Conservation (phyloP, 1,284 basidiomycete genomes). For the Boletus mariae region DNA sequence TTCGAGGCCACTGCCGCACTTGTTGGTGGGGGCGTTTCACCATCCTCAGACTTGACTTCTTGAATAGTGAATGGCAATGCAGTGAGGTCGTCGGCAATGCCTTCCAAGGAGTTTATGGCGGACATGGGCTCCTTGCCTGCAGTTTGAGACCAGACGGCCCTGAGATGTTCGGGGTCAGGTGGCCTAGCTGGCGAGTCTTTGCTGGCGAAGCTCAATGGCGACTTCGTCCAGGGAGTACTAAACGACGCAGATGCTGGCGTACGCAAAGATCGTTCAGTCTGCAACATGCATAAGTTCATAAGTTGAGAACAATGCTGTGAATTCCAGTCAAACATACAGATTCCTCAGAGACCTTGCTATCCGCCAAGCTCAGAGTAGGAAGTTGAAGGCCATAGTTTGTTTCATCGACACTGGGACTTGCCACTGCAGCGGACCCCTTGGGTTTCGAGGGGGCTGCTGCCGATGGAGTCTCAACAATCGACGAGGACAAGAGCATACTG, state of each 20-base stretch:
- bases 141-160: conserved; percentile 79
- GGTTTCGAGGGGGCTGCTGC: conserved; percentile 3
- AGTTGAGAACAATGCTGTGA: conserved; percentile 1
- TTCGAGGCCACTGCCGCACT: conserved; percentile 53
- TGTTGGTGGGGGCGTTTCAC: conserved; percentile 71
- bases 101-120: conserved; percentile 72
- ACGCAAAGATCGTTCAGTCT: conserved; percentile 45
- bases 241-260: conserved; percentile 48
- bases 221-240: conserved; percentile 56
- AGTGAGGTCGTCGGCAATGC: conserved; percentile 73
- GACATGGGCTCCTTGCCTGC: conserved; percentile 60
- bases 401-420: conserved; percentile 23
- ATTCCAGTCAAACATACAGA: conserved; percentile 35
- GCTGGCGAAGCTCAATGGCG: conserved; percentile 49
- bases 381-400: conserved; percentile 19
- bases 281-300: conserved; percentile 13
- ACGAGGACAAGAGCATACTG: conserved; percentile 29
- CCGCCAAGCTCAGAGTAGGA: conserved; percentile 31
- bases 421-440: conserved; percentile 6
- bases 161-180: conserved; percentile 75
- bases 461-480: conserved; percentile 13
- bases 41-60: conserved; percentile 79
- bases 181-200: conserved; percentile 64
- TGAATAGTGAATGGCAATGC: conserved; percentile 71
- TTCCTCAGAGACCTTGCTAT: conserved; percentile 48